Evolutionary conservation across 148 eudicot species (phyloP), one percentile per base, ranked within the genome.

Genomic region (Rheum nobile): DNA sequence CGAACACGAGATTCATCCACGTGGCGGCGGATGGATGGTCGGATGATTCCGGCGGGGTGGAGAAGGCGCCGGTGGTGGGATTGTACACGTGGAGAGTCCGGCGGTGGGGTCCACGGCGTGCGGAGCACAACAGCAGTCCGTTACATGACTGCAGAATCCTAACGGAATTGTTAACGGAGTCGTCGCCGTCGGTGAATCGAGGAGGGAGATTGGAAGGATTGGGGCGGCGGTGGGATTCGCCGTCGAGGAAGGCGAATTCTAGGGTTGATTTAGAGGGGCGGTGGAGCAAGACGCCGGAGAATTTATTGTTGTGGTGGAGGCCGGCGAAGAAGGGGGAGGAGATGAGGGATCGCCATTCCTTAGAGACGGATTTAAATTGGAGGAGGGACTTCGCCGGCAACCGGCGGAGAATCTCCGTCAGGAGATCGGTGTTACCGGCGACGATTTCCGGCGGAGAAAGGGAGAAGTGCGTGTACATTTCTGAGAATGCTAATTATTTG

Each of bases 291-390:
- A 73, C 39, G 75, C 63, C 75, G 41, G 61, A 48, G 39, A 35
- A 6, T 16, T 5, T 41, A 12, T 22, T 48, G 21, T 29, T 38
- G 32, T 46, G 14, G 28, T 77, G 79, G 35, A 50, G 29, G 59
- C 28, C 10, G 57, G 42, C 16, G 41, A 77, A 77, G 67, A 42
- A 22, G 28, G 59, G 14, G 57, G 67, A 63, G 41, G 75, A 77
- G 74, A 77, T 77, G 24, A 77, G 41, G n/a, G 44, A 77, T 9
- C 42, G n/a, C 79, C 79, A 77, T 11, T 39, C 42, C 28, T 61
- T 77, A 75, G 71, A 77, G 11, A 77, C 79, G 67, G 55, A 37
- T 57, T 77, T 72, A 34, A 77, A 77, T 21, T 69, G 57, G 52
- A 77, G 47, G 17, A 77, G 75, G 13, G 79, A 55, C 50, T 59